Conservation (phyloP, 306 rosid species). For the barrel medic (Medicago truncatula) region MtrunA17r5.0-ANR NC_053045.1:7507501-7508000, state of each 20-base stretch:
- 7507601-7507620: slow-evolving; percentile 34
- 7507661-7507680: background rate
- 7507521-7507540: slow-evolving; percentile 52
- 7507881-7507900: background rate
- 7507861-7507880: background rate
- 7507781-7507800: slow-evolving; percentile 48
- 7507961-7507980: slow-evolving; percentile 41
- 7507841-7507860: background rate
- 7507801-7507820: background rate
- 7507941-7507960: slow-evolving; percentile 37
- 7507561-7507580: slow-evolving; percentile 47
- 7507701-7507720: background rate
- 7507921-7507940: background rate
- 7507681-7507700: slow-evolving; percentile 8
- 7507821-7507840: background rate
- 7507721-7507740: slow-evolving; percentile 38
- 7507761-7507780: slow-evolving; percentile 41
- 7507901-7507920: slow-evolving; percentile 1
- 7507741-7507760: slow-evolving; percentile 38
- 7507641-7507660: background rate
- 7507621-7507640: slow-evolving; percentile 52
- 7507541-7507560: background rate
- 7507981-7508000: background rate
- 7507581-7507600: background rate
- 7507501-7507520: slow-evolving; percentile 31